Percentiles rank a stretch among this genome's conserved stretches.
Evolutionary conservation across 2,329 filamentous ascomycete genomes (phyloP).

Genomic region (Fusarium verticillioides): DNA sequence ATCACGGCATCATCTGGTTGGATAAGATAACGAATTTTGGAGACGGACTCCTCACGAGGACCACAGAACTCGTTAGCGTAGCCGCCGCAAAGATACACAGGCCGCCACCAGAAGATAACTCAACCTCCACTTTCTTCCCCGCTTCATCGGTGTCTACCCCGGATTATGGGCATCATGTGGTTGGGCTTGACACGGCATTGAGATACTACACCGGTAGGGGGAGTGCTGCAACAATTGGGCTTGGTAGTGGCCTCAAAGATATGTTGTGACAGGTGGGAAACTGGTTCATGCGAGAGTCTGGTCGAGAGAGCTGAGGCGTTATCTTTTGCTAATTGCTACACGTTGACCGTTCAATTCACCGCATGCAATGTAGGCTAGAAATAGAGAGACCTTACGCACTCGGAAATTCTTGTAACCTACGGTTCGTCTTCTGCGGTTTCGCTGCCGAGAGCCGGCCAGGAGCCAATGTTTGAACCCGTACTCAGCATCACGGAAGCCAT

Average conservation of each 20-base stretch:
- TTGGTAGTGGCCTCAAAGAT: background rate
- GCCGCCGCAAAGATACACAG: constrained; percentile 4
- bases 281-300: accelerated
- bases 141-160: constrained; percentile 14
- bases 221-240: accelerated
- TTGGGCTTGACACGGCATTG: background rate
- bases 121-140: constrained; percentile 11
- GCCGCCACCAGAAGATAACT: background rate
- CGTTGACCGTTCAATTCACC: background rate
- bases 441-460: background rate
- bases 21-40: background rate
- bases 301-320: background rate
- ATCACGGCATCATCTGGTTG: constrained; percentile 1
- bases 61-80: constrained; percentile 23
- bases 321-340: background rate
- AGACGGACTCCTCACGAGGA: constrained; percentile 1
- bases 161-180: constrained; percentile 9
- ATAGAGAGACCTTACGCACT: background rate
- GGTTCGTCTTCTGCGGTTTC: accelerated
- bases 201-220: background rate
- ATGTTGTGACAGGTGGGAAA: accelerated
- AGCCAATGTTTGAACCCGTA: accelerated
- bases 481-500: constrained; percentile 1
- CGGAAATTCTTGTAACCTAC: accelerated
- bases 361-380: accelerated